These are phyloP conservation scores for Hortaea sp. DNA, from an alignment of 2,329 filamentous ascomycete species.

Conservation along the genomic window DNA sequence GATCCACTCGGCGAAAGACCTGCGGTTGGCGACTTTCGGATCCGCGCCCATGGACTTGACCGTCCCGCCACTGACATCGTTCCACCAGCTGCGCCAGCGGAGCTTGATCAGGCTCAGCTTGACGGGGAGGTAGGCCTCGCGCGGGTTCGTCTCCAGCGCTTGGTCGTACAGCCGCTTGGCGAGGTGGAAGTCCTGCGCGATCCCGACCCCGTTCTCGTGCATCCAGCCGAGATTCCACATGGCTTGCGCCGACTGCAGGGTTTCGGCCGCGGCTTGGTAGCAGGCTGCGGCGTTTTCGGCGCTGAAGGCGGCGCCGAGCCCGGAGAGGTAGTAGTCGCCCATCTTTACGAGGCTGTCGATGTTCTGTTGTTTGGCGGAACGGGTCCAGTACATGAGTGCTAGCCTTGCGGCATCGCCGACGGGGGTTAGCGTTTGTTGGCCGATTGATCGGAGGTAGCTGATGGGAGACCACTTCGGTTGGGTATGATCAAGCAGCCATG, in stretches of 20 bases:
- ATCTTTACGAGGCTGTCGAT: constrained; percentile 94
- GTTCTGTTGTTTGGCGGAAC: constrained; percentile 85
- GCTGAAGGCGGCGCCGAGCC: constrained; percentile 56
- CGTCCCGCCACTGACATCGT: constrained; percentile 78
- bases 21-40: constrained; percentile 9
- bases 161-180: constrained; percentile 95
- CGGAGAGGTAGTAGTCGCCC: constrained; percentile 90
- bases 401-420: constrained; percentile 49
- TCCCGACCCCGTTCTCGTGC: constrained; percentile 91
- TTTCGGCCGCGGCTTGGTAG: constrained; percentile 86
- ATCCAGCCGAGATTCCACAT: constrained; percentile 98
- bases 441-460: constrained; percentile 12
- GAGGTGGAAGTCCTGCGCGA: constrained; percentile 92
- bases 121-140: constrained; percentile 85
- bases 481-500: constrained; percentile 67
- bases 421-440: constrained; percentile 25
- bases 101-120: constrained; percentile 81
- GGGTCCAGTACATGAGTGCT: constrained; percentile 87
- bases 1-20: constrained; percentile 66
- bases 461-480: constrained; percentile 24
- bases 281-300: constrained; percentile 83
- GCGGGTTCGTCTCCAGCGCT: constrained; percentile 71
- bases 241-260: constrained; percentile 84
- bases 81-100: constrained; percentile 82
- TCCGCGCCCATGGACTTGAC: constrained; percentile 90